phyloP scores from a whole-genome alignment of 805 yeast genomes.

The Torulaspora delbrueckii region DNA sequence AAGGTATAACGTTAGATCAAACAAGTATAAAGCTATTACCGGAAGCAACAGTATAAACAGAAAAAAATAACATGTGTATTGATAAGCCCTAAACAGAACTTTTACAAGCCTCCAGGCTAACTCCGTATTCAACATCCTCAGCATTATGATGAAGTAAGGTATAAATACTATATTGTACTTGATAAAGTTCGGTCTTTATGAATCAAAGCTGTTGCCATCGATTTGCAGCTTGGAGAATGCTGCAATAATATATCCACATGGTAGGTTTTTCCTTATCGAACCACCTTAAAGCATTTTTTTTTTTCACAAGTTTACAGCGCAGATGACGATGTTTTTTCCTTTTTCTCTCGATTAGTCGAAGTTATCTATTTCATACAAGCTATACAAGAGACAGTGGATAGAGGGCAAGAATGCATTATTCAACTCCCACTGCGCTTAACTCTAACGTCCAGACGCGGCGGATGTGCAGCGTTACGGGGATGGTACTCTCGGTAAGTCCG shows the following conservation, averaged over 20 bases:
- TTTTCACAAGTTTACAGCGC: background rate
- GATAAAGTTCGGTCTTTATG: background rate
- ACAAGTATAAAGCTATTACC: slow-evolving; percentile 7
- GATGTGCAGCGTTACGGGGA: slow-evolving; percentile 66
- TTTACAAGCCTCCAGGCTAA: slow-evolving; percentile 2
- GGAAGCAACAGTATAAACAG: slow-evolving; percentile 7
- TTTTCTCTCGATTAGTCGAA: slow-evolving; percentile 2
- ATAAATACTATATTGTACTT: background rate
- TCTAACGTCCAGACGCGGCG: slow-evolving; percentile 97
- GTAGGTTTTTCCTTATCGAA: background rate
- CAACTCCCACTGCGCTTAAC: slow-evolving; percentile 82
- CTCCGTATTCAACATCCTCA: slow-evolving; percentile 3
- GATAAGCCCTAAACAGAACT: slow-evolving; percentile 5
- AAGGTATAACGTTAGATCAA: slow-evolving; percentile 8
- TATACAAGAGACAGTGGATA: background rate
- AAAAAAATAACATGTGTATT: slow-evolving; percentile 10
- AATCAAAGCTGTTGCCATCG: background rate
- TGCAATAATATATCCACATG: background rate
- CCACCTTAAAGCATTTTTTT: slow-evolving; percentile 1
- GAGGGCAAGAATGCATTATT: slow-evolving; percentile 9
- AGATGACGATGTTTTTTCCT: background rate
- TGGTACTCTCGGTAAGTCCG: slow-evolving; percentile 22
- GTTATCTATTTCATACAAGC: background rate
- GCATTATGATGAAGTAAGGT: background rate
- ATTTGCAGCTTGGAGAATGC: background rate